These are phyloP conservation scores for Chenopodium formosanum DNA, from an alignment of 148 eudicot genomes.

Conservation along the genomic window DNA sequence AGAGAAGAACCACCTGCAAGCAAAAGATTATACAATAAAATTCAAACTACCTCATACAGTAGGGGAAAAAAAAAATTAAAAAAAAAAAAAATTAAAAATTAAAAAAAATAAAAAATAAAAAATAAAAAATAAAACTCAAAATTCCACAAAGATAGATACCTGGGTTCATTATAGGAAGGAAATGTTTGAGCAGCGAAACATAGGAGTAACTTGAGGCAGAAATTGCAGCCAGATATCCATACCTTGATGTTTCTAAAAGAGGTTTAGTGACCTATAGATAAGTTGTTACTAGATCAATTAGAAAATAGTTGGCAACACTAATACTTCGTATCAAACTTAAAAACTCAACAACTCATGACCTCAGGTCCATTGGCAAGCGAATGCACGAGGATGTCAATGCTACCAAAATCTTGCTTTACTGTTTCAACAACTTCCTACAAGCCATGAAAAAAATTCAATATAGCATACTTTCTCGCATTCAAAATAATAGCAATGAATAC, in stretches of 20 bases:
- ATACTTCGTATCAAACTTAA: background rate
- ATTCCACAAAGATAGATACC: constrained; percentile 42
- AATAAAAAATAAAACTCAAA: too few species aligned
- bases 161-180: constrained; percentile 91
- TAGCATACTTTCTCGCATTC: background rate
- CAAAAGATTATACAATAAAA: constrained; percentile 14
- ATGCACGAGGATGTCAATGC: constrained; percentile 93
- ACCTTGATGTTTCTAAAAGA: constrained; percentile 84
- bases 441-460: background rate
- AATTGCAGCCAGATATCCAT: constrained; percentile 89
- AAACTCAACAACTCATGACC: constrained; percentile 36
- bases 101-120: background rate
- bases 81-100: background rate
- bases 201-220: constrained; percentile 98
- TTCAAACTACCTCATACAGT: background rate
- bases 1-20: constrained; percentile 83
- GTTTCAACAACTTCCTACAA: constrained; percentile 71
- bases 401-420: constrained; percentile 85
- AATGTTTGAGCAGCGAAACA: constrained; percentile 82
- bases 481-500: background rate
- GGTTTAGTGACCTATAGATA: constrained; percentile 75
- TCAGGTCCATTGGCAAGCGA: constrained; percentile 98
- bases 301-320: constrained; percentile 4
- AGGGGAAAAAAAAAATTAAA: too few species aligned
- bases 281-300: constrained; percentile 12